Conservation (phyloP, 78 protist genomes). For the Chrysochromulina tobinii region DNA sequence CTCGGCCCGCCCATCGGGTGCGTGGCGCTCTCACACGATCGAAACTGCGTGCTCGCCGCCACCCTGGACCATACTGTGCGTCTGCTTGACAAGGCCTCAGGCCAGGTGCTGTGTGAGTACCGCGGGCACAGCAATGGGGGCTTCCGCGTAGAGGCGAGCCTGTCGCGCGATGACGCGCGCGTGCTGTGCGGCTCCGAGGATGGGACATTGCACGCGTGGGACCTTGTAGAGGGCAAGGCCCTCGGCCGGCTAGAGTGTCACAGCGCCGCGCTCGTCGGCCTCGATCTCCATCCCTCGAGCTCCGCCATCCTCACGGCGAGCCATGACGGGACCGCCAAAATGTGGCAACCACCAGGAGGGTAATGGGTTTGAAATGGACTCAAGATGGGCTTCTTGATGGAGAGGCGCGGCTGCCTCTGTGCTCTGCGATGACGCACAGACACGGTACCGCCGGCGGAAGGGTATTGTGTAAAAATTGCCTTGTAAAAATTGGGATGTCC, state of each 20-base stretch:
- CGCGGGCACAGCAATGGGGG: background rate
- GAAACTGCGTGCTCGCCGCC: conserved; percentile 52
- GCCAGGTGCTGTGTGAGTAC: background rate
- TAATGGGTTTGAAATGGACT: no score
- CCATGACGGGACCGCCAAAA: background rate
- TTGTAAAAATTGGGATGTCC: no score
- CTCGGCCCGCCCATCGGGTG: conserved; percentile 40
- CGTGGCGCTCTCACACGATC: conserved; percentile 55
- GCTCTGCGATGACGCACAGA: no score
- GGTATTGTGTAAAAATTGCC: no score
- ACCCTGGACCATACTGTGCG: background rate
- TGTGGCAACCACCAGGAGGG: background rate
- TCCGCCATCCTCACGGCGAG: background rate
- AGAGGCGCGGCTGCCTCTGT: no score
- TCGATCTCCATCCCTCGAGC: background rate
- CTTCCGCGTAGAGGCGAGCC: background rate
- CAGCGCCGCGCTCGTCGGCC: background rate
- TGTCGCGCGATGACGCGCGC: background rate
- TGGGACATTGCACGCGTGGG: background rate
- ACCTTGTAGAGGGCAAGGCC: background rate
- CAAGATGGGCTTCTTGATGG: no score
- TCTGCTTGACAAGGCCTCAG: background rate
- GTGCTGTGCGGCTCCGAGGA: background rate
- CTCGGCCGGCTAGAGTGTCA: background rate
- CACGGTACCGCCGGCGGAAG: no score